These are phyloP conservation scores for Astragalus membranaceus DNA, from an alignment of 306 rosid genomes.

Conservation along the genomic window DNA sequence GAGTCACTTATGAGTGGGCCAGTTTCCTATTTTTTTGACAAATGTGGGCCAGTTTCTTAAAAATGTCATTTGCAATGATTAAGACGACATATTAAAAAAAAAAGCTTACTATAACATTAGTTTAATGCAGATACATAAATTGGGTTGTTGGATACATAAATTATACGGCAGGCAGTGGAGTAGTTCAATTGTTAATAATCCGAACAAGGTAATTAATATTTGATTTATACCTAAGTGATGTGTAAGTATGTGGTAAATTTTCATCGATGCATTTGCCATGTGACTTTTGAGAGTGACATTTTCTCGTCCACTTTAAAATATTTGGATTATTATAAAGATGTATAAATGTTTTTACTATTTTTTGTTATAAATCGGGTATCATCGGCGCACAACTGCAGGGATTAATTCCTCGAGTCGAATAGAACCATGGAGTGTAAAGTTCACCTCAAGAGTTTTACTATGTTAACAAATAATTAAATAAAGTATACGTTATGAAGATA, in stretches of 20 bases:
- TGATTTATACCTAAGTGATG: background rate
- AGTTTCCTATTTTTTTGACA: no score
- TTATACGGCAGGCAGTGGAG: background rate
- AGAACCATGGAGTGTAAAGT: no score
- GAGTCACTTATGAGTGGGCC: constrained; percentile 26
- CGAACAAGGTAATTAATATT: background rate
- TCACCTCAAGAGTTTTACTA: no score
- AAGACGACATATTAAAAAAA: constrained; percentile 6
- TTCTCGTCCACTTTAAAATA: background rate
- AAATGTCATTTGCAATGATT: constrained; percentile 35
- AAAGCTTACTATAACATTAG: no score
- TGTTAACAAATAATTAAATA: background rate
- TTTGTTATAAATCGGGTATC: no score
- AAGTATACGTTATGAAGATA: background rate
- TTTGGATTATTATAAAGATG: no score
- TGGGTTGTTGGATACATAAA: background rate
- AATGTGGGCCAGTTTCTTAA: background rate
- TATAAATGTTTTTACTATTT: no score
- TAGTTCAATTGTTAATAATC: background rate
- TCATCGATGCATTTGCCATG: background rate
- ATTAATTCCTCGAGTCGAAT: no score
- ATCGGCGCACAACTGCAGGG: no score
- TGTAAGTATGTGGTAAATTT: background rate
- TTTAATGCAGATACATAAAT: background rate
- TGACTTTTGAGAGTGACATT: background rate